A percentile compares a stretch with the other conserved stretches of the same genome.
phyloP scores from a whole-genome alignment of 2,329 filamentous ascomycete species.

The Verticillium nonalfalfae region DNA sequence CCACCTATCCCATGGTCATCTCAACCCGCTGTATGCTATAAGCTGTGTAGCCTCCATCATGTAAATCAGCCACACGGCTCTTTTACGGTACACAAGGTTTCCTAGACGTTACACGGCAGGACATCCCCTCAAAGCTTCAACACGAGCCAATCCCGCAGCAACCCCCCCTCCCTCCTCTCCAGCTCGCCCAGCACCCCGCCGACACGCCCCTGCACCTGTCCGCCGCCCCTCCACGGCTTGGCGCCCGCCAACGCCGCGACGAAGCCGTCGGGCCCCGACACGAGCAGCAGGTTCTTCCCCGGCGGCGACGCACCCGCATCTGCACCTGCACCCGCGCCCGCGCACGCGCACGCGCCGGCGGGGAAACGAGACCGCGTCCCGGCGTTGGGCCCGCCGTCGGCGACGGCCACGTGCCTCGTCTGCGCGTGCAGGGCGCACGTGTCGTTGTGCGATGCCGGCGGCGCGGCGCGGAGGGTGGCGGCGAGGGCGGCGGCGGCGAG shows the following conservation, averaged over 20 bases:
- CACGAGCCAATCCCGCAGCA: conserved; percentile 41
- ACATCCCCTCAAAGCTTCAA: conserved; percentile 41
- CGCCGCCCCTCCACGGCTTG: conserved; percentile 68
- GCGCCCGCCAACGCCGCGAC: conserved; percentile 72
- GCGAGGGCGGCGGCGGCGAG: conserved; percentile 51
- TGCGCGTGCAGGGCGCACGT: conserved; percentile 19
- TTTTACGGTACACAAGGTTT: neutral
- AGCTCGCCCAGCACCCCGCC: conserved; percentile 61
- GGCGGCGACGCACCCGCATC: too few species aligned
- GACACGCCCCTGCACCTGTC: conserved; percentile 68
- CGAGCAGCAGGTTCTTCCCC: conserved; percentile 63
- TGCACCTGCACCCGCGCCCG: conserved; percentile 11
- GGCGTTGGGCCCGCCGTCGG: conserved; percentile 12
- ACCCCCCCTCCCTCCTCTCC: conserved; percentile 33
- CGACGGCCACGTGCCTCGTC: conserved; percentile 13
- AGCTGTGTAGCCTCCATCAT: too few species aligned
- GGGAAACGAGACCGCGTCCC: conserved; percentile 1
- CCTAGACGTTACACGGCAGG: neutral
- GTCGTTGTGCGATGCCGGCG: conserved; percentile 3
- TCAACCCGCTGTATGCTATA: too few species aligned
- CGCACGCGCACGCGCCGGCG: conserved; percentile 17
- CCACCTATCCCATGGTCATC: too few species aligned
- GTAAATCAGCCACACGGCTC: neutral
- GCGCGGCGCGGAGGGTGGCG: conserved; percentile 16
- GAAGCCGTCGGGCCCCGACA: conserved; percentile 91